Conservation (phyloP, 176 grass and related monocot species). For the Eremochloa ophiuroides region DNA sequence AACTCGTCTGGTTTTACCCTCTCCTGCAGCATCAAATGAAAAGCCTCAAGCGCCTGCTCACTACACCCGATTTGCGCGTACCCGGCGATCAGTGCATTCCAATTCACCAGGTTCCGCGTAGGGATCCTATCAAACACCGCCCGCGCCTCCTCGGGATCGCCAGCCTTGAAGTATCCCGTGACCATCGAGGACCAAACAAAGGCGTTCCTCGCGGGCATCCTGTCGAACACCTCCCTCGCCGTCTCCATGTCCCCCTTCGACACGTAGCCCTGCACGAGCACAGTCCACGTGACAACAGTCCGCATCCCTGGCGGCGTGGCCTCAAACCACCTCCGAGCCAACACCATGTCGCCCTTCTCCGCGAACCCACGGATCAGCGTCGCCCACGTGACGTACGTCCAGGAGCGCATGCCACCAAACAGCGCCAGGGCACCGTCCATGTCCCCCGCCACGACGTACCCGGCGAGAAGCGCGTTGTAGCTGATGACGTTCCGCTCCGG, state of each 20-base stretch:
- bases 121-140: constrained; percentile 45
- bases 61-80: constrained; percentile 52
- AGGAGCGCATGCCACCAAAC: neutral
- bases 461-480: constrained; percentile 40
- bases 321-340: constrained; percentile 36
- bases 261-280: constrained; percentile 50
- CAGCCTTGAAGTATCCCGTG: constrained; percentile 65
- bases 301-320: constrained; percentile 23
- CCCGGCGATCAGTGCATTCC: constrained; percentile 50
- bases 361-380: constrained; percentile 43
- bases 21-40: constrained; percentile 33
- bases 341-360: constrained; percentile 39
- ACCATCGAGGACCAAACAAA: constrained; percentile 72
- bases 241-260: constrained; percentile 34
- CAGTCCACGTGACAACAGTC: constrained; percentile 53
- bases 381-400: constrained; percentile 40
- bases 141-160: constrained; percentile 16
- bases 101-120: constrained; percentile 52
- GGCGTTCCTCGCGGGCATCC: constrained; percentile 46
- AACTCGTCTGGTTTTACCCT: constrained; percentile 50
- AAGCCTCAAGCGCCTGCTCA: constrained; percentile 41
- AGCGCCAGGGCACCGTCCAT: constrained; percentile 37
- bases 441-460: constrained; percentile 39
- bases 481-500: constrained; percentile 40
- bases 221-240: constrained; percentile 55